phyloP scores from a whole-genome alignment of 495 filamentous ascomycete species.

The Aspergillus wentii region DNA sequence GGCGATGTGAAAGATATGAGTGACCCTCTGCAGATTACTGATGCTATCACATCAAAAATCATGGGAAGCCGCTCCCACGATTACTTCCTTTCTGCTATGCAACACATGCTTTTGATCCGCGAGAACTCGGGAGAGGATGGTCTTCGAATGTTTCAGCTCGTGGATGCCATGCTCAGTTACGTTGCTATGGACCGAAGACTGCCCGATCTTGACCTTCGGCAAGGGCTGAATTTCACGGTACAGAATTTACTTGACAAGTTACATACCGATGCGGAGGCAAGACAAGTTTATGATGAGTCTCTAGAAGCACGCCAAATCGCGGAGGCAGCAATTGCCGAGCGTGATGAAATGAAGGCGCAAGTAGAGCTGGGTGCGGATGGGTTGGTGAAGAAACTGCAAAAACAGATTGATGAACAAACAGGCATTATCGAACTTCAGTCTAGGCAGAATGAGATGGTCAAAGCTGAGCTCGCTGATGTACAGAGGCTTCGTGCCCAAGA shows the following conservation, averaged over 20 bases:
- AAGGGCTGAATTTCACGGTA: constrained; percentile 95
- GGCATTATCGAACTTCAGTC: constrained; percentile 83
- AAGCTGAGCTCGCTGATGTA: constrained; percentile 82
- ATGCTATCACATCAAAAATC: constrained; percentile 86
- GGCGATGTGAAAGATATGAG: constrained; percentile 91
- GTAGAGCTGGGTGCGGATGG: constrained; percentile 91
- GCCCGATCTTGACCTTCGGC: constrained; percentile 95
- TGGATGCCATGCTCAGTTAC: constrained; percentile 96
- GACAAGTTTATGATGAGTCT: constrained; percentile 86
- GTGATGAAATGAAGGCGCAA: constrained; percentile 93
- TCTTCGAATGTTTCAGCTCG: constrained; percentile 94
- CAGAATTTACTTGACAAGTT: constrained; percentile 91
- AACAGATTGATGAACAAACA: constrained; percentile 86
- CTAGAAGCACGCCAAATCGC: constrained; percentile 84
- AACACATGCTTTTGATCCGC: constrained; percentile 89
- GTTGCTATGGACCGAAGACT: constrained; percentile 96
- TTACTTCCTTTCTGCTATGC: constrained; percentile 92
- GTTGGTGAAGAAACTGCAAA: constrained; percentile 86
- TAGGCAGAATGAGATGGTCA: constrained; percentile 79
- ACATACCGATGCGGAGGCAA: constrained; percentile 92
- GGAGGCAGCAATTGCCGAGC: constrained; percentile 90
- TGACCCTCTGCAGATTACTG: constrained; percentile 87
- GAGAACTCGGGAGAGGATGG: constrained; percentile 92
- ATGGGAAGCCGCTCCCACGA: constrained; percentile 81
- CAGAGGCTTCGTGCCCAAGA: constrained; percentile 86